phyloP scores from a whole-genome alignment of 163 green algal genomes.

The Scenedesmus sp. region DNA sequence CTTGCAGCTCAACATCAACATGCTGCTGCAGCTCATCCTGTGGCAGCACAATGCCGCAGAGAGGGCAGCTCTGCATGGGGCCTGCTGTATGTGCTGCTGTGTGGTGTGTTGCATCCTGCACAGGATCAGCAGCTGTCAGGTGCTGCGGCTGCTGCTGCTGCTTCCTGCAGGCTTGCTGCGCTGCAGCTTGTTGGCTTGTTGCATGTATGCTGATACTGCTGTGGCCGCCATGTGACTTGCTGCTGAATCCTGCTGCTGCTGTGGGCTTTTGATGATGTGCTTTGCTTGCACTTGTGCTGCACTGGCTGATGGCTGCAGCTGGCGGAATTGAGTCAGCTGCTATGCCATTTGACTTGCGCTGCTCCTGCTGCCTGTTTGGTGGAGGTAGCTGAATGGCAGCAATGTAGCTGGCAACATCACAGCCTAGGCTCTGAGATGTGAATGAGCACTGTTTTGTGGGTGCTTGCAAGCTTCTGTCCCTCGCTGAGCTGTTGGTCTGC shows the following conservation, averaged over 20 bases:
- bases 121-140: neutral
- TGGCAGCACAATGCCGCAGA: conserved; percentile 12
- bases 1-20: conserved; percentile 25
- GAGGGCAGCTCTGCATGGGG: neutral
- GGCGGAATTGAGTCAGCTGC: neutral
- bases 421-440: neutral
- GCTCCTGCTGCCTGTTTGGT: neutral
- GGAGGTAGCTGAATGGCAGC: neutral
- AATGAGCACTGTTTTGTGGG: neutral
- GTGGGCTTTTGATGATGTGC: neutral
- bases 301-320: neutral
- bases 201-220: neutral
- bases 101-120: neutral
- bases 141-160: neutral
- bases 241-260: neutral
- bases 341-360: neutral
- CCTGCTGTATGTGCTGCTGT: neutral
- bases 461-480: neutral
- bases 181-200: neutral
- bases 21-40: conserved; percentile 35
- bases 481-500: neutral
- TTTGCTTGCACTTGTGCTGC: neutral
- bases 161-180: neutral
- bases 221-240: neutral
- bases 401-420: neutral